Base-by-base conservation (phyloP, 345 rosid species). In the Eutrema japonicum region DNA sequence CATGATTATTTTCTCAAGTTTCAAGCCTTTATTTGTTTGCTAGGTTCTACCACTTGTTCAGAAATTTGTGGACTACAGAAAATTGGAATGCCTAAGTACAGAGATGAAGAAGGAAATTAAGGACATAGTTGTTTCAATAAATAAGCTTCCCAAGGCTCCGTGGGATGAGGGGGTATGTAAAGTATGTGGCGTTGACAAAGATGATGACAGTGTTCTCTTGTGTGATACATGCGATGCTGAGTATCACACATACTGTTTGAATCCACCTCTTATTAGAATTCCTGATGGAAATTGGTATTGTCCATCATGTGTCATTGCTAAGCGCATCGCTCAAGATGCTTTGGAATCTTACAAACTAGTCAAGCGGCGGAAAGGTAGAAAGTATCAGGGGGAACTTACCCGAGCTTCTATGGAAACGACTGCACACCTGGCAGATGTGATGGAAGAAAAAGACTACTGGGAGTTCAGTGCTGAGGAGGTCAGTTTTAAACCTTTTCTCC, bases 161-260 rank as follows among this genome's bases (percentile, higher is more conserved):
- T 95, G 99, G 99, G 99, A 95, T 78, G 99, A 95, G 69, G 99
- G 99, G 64, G 86, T 95, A 59, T 95, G 99, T 84, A 92, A 95
- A 90, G 92, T 92, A 52, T 95, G 99, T 50, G 99, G 99, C 60
- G 82, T 92, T 51, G 99, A 95, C 85, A 95, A 81, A 84, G 98
- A 95, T 78, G 99, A 95, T 78, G 93, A 92, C 75, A 95, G 98
- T 73, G 99, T 95, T 71, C 92, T 95, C 68, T 77, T 95, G 62
- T 95, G 99, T 81, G 98, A 95, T 84, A 86, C 94, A 57, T 95
- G 98, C 63, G 96, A 95, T 83, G 88, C 96, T 35, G 98, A 92
- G 83, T 95, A 95, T 81, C 99, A 95, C 82, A 95, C 93, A 51
- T 95, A 95, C 79, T 95, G 99, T 84, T 90, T 95, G 88, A 87